A percentile compares a stretch with the other conserved stretches of the same genome.
phyloP scores from a whole-genome alignment of 768 basidiomycete genomes.

The Ramaria sp. region DNA sequence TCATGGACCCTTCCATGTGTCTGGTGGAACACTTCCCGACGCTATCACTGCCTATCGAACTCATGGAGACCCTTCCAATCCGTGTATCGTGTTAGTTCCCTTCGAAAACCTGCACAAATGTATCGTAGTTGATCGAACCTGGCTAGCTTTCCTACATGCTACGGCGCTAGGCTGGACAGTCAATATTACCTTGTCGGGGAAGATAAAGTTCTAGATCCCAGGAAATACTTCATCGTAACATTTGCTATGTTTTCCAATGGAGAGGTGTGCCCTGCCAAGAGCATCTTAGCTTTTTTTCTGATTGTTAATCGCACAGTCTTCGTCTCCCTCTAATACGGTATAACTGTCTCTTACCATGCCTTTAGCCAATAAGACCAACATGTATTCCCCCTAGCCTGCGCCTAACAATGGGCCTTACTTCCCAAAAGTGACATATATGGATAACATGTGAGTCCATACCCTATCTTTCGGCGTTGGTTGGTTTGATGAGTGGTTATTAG shows the following conservation, averaged over 20 bases:
- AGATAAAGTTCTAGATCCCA: constrained; percentile 39
- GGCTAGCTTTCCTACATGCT: constrained; percentile 27
- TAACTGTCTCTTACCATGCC: background rate
- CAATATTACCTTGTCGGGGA: constrained; percentile 15
- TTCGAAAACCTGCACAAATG: background rate
- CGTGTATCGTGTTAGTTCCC: constrained; percentile 36
- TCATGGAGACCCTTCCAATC: constrained; percentile 39
- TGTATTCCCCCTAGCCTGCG: constrained; percentile 25
- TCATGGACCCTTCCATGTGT: constrained; percentile 41
- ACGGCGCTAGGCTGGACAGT: constrained; percentile 43
- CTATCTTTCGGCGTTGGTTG: background rate
- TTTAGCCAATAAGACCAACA: background rate
- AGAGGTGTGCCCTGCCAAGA: constrained; percentile 27
- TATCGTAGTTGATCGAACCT: background rate
- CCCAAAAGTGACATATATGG: constrained; percentile 43
- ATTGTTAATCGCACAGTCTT: constrained; percentile 28
- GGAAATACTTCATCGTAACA: constrained; percentile 42
- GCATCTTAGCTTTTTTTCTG: background rate
- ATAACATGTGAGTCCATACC: constrained; percentile 33
- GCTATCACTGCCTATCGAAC: constrained; percentile 48
- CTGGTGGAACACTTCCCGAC: constrained; percentile 43
- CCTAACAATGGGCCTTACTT: constrained; percentile 53
- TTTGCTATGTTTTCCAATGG: constrained; percentile 49
- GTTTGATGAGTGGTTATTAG: constrained; percentile 17
- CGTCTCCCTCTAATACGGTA: constrained; percentile 53